Conservation (phyloP, 805 yeast species). For the Kodamaea lidongshanica region DNA sequence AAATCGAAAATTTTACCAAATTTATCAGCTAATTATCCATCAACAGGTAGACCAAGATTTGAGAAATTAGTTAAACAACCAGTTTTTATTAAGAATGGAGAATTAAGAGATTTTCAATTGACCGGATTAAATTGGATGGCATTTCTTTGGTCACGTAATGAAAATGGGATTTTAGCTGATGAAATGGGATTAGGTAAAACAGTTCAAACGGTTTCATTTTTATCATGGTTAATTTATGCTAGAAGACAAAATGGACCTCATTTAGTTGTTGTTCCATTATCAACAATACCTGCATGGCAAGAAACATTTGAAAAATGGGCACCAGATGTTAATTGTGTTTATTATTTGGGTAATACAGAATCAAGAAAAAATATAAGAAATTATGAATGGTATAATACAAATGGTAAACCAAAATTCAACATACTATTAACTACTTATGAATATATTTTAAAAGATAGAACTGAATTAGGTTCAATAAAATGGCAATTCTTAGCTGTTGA, state of each 20-base stretch:
- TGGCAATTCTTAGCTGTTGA: conserved; percentile 99
- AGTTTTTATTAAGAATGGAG: conserved; percentile 81
- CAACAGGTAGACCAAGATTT: conserved; percentile 70
- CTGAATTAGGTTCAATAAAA: conserved; percentile 70
- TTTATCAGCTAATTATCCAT: conserved; percentile 69
- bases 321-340: conserved; percentile 89
- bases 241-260: conserved; percentile 98
- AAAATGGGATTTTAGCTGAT: conserved; percentile 95
- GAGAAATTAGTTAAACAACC: conserved; percentile 87
- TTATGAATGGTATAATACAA: conserved; percentile 67
- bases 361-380: conserved; percentile 79
- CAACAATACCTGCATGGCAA: conserved; percentile 98
- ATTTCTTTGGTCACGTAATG: conserved; percentile 93
- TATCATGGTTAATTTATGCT: conserved; percentile 92
- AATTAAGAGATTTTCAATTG: conserved; percentile 91
- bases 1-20: conserved; percentile 82
- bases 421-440: conserved; percentile 93
- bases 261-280: conserved; percentile 89
- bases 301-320: conserved; percentile 98
- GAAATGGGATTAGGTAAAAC: conserved; percentile 99
- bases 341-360: conserved; percentile 86
- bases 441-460: conserved; percentile 83
- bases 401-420: conserved; percentile 79
- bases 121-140: conserved; percentile 99
- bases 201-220: conserved; percentile 90